These are phyloP conservation scores for Yarrowia hollandica DNA, from an alignment of 805 yeast genomes.

Conservation along the genomic window DNA sequence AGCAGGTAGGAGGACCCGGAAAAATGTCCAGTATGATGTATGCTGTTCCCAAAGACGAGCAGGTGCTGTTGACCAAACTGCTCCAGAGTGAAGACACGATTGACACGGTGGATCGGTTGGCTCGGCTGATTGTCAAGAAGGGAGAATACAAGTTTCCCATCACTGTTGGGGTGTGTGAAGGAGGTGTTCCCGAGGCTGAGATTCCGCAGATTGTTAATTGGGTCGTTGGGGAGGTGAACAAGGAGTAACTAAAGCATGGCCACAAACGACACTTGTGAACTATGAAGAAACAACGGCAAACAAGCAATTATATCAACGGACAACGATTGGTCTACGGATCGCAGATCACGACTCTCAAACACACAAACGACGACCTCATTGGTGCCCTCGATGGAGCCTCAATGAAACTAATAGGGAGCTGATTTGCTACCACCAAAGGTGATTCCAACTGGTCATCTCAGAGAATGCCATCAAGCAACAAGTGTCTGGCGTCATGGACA, in stretches of 20 bases:
- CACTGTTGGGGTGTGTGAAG: constrained; percentile 24
- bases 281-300: no score
- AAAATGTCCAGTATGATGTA: not conserved
- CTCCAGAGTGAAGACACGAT: constrained; percentile 11
- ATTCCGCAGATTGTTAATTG: constrained; percentile 11
- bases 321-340: no score
- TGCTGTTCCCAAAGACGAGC: not conserved
- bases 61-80: constrained; percentile 17
- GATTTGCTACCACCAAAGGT: no score
- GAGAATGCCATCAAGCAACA: no score
- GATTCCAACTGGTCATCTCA: no score
- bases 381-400: no score
- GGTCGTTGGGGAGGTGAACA: not conserved
- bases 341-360: no score
- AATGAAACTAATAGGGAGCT: no score
- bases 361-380: no score
- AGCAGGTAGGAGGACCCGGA: constrained; percentile 9
- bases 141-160: not conserved
- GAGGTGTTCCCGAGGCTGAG: constrained; percentile 19
- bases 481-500: no score
- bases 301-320: no score
- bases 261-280: no score
- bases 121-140: not conserved
- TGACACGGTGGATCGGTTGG: constrained; percentile 3
- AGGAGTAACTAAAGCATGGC: not conserved